Base-by-base conservation (phyloP, 106 monocot species). In the Amphibolis antarctica region DNA sequence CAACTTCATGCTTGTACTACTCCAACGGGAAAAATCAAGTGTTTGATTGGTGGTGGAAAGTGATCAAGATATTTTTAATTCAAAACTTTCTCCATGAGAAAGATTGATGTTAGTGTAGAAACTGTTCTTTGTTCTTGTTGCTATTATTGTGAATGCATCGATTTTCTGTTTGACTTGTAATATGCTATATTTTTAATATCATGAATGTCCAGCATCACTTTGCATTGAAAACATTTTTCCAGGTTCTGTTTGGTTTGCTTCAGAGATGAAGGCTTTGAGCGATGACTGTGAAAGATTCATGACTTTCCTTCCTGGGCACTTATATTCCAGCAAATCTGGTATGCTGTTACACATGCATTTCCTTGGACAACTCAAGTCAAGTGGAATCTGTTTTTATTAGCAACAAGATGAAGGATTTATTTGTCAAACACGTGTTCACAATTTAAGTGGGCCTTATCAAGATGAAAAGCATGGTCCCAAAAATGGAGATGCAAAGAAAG, bases 181-280 rank as follows among this genome's bases (percentile, higher is more conserved):
- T 36, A 36, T 36, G 36, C 36, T 36, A 7, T 36, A 36, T 36
- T 36, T 36, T 2, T 36, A 36, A 4, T 2, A 36, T 36, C 36
- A 36, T 36, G 36, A 36, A 36, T 36, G 14, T 28, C 14, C 13
- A 57, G 23, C 7, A 27, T 25, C 25, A 29, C 57, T 30, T 57
- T 6, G 63, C 63, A 47, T 5, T 23, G 46, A 25, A 22, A 44
- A 12, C 15, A 14, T 63, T n/a, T 63, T 65, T 55, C 12, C 73
- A 73, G 73, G 73, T 24, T 73, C 73, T 30, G 56, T 59, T 66
- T 73, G 65, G 73, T 73, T 73, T 73, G 73, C 73, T 58, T 73
- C 73, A 50, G 73, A 73, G 65, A 73, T 73, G 73, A 73, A 73
- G 46, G 73, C 73, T 31, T 30, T 73, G 58, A 73, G 65, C 42